Percentiles rank a stretch among this genome's conserved stretches.
phyloP scores from a whole-genome alignment of 1,284 basidiomycete genomes.

The Agaricales sp. region DNA sequence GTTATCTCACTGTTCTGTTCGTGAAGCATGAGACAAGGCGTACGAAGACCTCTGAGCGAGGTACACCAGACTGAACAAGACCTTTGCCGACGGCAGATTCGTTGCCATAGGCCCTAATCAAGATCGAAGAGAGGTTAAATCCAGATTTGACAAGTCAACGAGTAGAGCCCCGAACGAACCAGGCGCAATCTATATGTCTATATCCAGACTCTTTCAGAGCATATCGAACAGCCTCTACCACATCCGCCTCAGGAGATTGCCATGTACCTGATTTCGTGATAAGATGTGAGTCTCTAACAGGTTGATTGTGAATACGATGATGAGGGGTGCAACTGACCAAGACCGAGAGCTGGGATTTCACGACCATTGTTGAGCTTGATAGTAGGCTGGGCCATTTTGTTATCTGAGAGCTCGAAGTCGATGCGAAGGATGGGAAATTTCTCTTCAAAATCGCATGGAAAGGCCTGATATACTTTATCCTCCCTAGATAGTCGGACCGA shows the following conservation, averaged over 20 bases:
- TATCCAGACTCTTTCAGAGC: conserved; percentile 70
- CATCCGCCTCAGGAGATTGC: conserved; percentile 69
- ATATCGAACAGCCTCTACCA: conserved; percentile 55
- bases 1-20: background rate
- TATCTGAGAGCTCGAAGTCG: too few species aligned
- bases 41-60: conserved; percentile 75
- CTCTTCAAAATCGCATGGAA: too few species aligned
- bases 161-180: conserved; percentile 33
- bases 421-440: too few species aligned
- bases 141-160: conserved; percentile 18
- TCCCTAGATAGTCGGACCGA: too few species aligned
- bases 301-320: background rate
- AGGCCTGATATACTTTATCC: too few species aligned
- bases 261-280: conserved; percentile 58
- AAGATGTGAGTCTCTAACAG: too few species aligned
- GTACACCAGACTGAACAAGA: conserved; percentile 67
- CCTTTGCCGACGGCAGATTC: conserved; percentile 83
- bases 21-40: conserved; percentile 22
- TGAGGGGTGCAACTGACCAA: conserved; percentile 39
- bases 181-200: conserved; percentile 74
- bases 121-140: conserved; percentile 19
- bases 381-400: too few species aligned
- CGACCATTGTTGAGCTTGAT: conserved; percentile 62
- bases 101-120: conserved; percentile 55
- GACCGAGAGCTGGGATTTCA: conserved; percentile 61